Evolutionary conservation across 1,284 basidiomycete genomes (phyloP).

Genomic region (Trametes pubescens): DNA sequence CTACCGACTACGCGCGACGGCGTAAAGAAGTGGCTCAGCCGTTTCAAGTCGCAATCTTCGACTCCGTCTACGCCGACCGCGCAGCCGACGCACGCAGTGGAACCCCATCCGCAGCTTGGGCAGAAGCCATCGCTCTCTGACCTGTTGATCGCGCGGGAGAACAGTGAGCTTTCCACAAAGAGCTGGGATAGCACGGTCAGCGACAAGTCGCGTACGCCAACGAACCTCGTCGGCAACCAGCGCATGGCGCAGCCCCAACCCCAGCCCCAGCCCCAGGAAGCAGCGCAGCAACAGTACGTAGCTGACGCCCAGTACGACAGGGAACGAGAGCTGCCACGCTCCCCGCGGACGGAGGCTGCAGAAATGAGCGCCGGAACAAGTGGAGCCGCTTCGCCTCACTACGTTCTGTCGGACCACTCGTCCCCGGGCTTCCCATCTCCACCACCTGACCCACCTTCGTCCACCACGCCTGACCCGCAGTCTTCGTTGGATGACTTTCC

Average conservation of each 20-base stretch:
- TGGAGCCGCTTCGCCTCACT: conserved; percentile 34
- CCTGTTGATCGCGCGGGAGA: conserved; percentile 60
- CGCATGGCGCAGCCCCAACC: conserved; percentile 38
- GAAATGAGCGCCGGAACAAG: conserved; percentile 32
- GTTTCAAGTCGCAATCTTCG: conserved; percentile 53
- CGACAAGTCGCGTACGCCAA: conserved; percentile 55
- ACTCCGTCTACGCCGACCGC: conserved; percentile 49
- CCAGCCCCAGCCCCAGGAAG: neutral
- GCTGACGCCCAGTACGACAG: conserved; percentile 19
- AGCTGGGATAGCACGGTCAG: conserved; percentile 65
- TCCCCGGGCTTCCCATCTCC: conserved; percentile 55
- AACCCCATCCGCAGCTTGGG: conserved; percentile 40
- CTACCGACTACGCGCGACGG: conserved; percentile 77
- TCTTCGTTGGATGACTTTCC: conserved; percentile 71
- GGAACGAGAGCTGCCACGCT: conserved; percentile 20
- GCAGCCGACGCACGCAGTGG: conserved; percentile 43
- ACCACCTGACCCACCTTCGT: conserved; percentile 64
- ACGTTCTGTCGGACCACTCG: conserved; percentile 32
- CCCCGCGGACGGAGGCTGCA: conserved; percentile 27
- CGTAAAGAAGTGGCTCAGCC: conserved; percentile 79
- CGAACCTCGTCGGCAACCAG: conserved; percentile 52
- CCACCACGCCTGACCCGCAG: conserved; percentile 76
- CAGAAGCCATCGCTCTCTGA: conserved; percentile 75
- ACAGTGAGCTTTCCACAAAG: conserved; percentile 61
- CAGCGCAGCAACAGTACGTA: conserved; percentile 3